Evolutionary conservation across 208 protist species (phyloP).

Genomic region (Leishmania braziliensis): DNA sequence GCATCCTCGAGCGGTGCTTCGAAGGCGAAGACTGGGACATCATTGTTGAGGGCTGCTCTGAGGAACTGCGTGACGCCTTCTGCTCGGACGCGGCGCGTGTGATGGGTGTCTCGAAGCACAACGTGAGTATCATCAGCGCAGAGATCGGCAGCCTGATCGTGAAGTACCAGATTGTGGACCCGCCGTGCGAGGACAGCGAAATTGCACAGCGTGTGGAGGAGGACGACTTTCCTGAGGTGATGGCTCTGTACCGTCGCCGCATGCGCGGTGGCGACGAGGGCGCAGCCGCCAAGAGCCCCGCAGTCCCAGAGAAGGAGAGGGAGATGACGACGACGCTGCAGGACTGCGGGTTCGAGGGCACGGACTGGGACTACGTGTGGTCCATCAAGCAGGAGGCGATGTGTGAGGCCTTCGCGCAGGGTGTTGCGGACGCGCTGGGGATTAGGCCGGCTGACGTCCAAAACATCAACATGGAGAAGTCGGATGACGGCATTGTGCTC

Average conservation of each 20-base stretch:
- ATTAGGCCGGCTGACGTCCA: slow-evolving; percentile 16
- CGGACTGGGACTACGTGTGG: slow-evolving; percentile 58
- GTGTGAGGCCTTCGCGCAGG: slow-evolving; percentile 38
- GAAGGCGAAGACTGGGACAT: slow-evolving; percentile 74
- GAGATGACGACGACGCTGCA: slow-evolving; percentile 25
- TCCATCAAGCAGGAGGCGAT: slow-evolving; percentile 25
- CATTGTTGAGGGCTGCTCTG: slow-evolving; percentile 37
- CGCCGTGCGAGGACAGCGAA: slow-evolving; percentile 39
- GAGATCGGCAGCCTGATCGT: slow-evolving; percentile 51
- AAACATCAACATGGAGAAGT: slow-evolving; percentile 6
- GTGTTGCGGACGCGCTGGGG: slow-evolving; percentile 14
- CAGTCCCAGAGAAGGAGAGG: background rate
- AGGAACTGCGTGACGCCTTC: slow-evolving; percentile 56
- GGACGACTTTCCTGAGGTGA: slow-evolving; percentile 49
- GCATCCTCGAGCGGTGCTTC: slow-evolving; percentile 54
- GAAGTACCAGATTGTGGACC: slow-evolving; percentile 47
- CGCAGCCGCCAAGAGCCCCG: background rate
- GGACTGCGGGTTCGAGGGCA: slow-evolving; percentile 59
- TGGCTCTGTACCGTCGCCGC: slow-evolving; percentile 39
- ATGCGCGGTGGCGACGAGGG: slow-evolving; percentile 17
- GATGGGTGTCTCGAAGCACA: slow-evolving; percentile 35
- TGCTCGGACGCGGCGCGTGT: slow-evolving; percentile 36
- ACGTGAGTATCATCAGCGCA: slow-evolving; percentile 45
- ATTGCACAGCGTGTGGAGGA: slow-evolving; percentile 36
- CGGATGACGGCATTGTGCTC: background rate